phyloP scores from a whole-genome alignment of 1,284 basidiomycete species.

The Sphaerobolus stellatus region DNA sequence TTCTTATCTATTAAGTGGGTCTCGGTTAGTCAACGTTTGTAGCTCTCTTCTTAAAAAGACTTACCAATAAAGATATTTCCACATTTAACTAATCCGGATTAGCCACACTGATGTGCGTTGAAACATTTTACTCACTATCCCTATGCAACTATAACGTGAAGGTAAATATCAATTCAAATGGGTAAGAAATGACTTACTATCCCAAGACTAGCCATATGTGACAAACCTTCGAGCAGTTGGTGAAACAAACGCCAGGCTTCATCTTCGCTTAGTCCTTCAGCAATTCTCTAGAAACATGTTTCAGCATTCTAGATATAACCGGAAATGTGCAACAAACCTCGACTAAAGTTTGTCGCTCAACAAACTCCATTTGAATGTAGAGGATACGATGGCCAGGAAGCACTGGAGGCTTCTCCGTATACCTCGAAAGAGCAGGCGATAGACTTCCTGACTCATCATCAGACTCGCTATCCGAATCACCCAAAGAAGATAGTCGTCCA shows the following conservation, averaged over 20 bases:
- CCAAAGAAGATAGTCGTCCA: slow-evolving; percentile 18
- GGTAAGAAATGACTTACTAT: slow-evolving; percentile 52
- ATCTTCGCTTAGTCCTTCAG: slow-evolving; percentile 76
- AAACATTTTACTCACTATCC: slow-evolving; percentile 47
- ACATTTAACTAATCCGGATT: slow-evolving; percentile 55
- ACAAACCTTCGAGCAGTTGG: slow-evolving; percentile 90
- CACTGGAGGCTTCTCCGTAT: slow-evolving; percentile 32
- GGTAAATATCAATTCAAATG: slow-evolving; percentile 11
- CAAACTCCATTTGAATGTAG: slow-evolving; percentile 94
- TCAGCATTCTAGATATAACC: background rate
- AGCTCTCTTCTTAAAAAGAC: slow-evolving; percentile 17
- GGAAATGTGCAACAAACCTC: slow-evolving; percentile 49
- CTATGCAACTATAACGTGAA: slow-evolving; percentile 66
- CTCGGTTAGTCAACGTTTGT: background rate
- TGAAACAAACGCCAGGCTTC: slow-evolving; percentile 90
- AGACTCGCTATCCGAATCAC: slow-evolving; percentile 28
- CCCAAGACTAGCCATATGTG: slow-evolving; percentile 85
- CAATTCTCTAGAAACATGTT: slow-evolving; percentile 56
- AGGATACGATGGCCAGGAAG: slow-evolving; percentile 60
- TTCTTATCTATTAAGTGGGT: slow-evolving; percentile 61
- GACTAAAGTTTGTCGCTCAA: slow-evolving; percentile 81
- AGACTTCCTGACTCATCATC: slow-evolving; percentile 40
- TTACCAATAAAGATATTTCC: slow-evolving; percentile 89
- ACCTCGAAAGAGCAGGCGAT: slow-evolving; percentile 29
- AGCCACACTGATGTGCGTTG: background rate